Conservation (phyloP, 768 basidiomycete genomes). For the Paxillus involutus region DNA sequence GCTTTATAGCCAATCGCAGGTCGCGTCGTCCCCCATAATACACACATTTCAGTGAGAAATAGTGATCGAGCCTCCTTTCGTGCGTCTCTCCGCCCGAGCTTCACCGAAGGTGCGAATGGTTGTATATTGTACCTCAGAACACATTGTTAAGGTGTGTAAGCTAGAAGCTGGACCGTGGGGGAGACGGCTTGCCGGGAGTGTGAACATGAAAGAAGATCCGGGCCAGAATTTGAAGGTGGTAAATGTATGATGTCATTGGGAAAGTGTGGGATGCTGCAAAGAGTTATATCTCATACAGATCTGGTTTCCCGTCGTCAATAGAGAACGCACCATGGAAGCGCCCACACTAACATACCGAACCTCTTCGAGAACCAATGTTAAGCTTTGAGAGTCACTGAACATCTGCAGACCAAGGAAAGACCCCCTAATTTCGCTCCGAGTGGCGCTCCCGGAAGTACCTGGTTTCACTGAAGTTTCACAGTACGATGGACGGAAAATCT, state of each 20-base stretch:
- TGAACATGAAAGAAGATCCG: background rate
- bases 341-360: too few relatives aligned
- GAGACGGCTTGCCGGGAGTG: background rate
- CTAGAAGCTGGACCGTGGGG: background rate
- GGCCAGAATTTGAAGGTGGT: background rate
- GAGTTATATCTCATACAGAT: too few relatives aligned
- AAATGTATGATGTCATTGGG: background rate
- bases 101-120: background rate
- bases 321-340: too few relatives aligned
- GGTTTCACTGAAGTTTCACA: too few relatives aligned
- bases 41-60: background rate
- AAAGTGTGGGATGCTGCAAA: too few relatives aligned
- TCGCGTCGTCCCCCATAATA: background rate
- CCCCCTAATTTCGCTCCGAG: too few relatives aligned
- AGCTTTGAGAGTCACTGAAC: too few relatives aligned
- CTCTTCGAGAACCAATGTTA: too few relatives aligned
- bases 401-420: too few relatives aligned
- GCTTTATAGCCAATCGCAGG: background rate
- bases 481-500: too few relatives aligned
- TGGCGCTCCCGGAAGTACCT: too few relatives aligned
- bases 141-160: background rate
- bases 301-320: too few relatives aligned
- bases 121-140: background rate
- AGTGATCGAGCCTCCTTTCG: background rate
- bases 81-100: background rate